phyloP scores from a whole-genome alignment of 2,329 filamentous ascomycete species.

The Cladosporium phlei region DNA sequence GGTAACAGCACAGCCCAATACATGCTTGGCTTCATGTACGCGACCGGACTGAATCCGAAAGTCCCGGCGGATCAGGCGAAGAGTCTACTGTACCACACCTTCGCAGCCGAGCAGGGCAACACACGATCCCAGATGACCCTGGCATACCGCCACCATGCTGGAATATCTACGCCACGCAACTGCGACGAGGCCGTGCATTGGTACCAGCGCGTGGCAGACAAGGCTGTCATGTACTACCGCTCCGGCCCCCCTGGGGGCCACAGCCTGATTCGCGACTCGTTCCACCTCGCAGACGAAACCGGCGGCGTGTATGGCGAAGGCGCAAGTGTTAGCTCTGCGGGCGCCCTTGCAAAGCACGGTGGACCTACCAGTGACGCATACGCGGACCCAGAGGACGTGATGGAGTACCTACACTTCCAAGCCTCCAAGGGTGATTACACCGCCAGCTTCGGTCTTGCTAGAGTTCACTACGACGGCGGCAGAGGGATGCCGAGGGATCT shows the following conservation, averaged over 20 bases:
- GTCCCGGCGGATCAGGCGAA: slow-evolving; percentile 85
- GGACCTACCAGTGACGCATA: slow-evolving; percentile 73
- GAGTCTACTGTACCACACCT: slow-evolving; percentile 88
- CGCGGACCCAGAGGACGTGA: slow-evolving; percentile 83
- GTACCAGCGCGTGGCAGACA: slow-evolving; percentile 91
- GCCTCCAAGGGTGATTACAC: slow-evolving; percentile 85
- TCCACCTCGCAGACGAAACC: slow-evolving; percentile 80
- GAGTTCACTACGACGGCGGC: slow-evolving; percentile 83
- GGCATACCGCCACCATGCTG: slow-evolving; percentile 77
- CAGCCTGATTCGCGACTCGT: slow-evolving; percentile 70
- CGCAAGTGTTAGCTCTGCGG: slow-evolving; percentile 83
- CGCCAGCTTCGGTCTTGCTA: slow-evolving; percentile 78
- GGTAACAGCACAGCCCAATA: slow-evolving; percentile 92
- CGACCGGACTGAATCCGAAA: slow-evolving; percentile 78
- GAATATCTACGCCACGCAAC: slow-evolving; percentile 77
- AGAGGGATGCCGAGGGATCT: slow-evolving; percentile 69
- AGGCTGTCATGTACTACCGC: slow-evolving; percentile 80
- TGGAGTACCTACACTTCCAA: slow-evolving; percentile 89
- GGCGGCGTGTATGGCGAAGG: slow-evolving; percentile 95
- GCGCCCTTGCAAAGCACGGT: slow-evolving; percentile 70
- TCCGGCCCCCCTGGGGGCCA: slow-evolving; percentile 87
- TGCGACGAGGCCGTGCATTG: slow-evolving; percentile 81
- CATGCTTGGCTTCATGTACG: slow-evolving; percentile 94
- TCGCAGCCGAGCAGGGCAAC: slow-evolving; percentile 80
- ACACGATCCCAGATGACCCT: slow-evolving; percentile 89